Evolutionary conservation across 106 monocot genomes (phyloP), one percentile per base, ranked within the genome.

Genomic region (Apostasia ramifera): DNA sequence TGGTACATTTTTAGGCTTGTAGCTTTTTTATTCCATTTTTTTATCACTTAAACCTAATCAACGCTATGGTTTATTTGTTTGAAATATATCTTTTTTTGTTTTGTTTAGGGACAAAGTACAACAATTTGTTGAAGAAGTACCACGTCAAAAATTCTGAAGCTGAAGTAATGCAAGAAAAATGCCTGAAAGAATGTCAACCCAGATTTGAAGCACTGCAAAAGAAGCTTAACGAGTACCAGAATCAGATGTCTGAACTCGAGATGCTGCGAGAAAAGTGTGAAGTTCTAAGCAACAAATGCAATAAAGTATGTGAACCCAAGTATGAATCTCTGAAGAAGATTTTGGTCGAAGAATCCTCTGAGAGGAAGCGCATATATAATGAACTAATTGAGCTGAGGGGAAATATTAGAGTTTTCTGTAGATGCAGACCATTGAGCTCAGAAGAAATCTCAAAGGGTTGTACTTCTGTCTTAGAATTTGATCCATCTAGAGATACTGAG

Each of bases 391-490:
- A 97, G 53, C 39, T 87, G 44, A 97, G 78, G 73, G 95, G 95
- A 12, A 97, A 97, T 55, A 92, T 97, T n/a, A 81, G 92, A 73
- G 95, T 97, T 1, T 97, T 97, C 42, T 97, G 95, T 76, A 71
- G 95, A 74, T 92, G 92, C 74, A 73, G 95, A 57, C 95, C 95
- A 6, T 71, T 97, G 57, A 92, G 70, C 74, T 47, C 75, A 1
- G 89, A 89, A 45, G 95, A 97, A 58, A 65, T 81, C 53, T 75
- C 86, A 8, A 86, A 73, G 62, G 92, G 92, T 7, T 43, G 50
- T 79, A 72, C 83, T 55, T 84, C 78, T 47, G 71, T 81, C 2
- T 45, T 97, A 43, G 86, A 92, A 4, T 83, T 92, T 55, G 92
- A 97, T 40, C 76, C 80, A 6, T 68, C 80, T 2, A 78, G 71